Percentiles rank a stretch among this genome's conserved stretches.
These are phyloP conservation scores for Alternaria angustiovoidea DNA, from an alignment of 2,329 filamentous ascomycete genomes.

Conservation along the genomic window DNA sequence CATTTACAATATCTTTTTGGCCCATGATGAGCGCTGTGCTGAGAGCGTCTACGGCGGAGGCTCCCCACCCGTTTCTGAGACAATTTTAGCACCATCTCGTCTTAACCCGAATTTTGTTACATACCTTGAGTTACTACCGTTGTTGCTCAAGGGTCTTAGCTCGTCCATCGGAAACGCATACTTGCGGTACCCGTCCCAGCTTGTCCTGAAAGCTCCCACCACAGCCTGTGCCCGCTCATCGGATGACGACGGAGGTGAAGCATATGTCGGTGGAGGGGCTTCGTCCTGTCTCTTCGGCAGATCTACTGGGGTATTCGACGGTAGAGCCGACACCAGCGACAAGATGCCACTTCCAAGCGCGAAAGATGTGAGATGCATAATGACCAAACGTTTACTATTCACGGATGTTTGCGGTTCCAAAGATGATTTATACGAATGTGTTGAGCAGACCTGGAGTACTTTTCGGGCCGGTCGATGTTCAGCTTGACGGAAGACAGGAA, in stretches of 20 bases:
- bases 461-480: neutral
- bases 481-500: neutral
- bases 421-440: neutral
- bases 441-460: neutral
- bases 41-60: slow-evolving; percentile 81
- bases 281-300: slow-evolving; percentile 23
- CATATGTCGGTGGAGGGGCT: slow-evolving; percentile 12
- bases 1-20: slow-evolving; percentile 69
- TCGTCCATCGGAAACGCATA: slow-evolving; percentile 83
- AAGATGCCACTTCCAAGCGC: neutral
- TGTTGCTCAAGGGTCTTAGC: slow-evolving; percentile 72
- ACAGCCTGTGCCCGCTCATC: slow-evolving; percentile 42
- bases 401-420: neutral
- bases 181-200: slow-evolving; percentile 65
- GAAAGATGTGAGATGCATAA: neutral
- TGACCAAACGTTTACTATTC: neutral
- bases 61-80: slow-evolving; percentile 81
- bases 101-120: slow-evolving; percentile 19
- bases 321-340: slow-evolving; percentile 22
- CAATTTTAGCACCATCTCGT: neutral
- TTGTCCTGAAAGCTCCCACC: slow-evolving; percentile 43
- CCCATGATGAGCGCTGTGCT: slow-evolving; percentile 82
- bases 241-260: slow-evolving; percentile 13
- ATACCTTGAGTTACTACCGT: slow-evolving; percentile 73
- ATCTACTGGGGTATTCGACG: slow-evolving; percentile 18